Base-by-base conservation (phyloP, 352 stramenopile species). In the Phytophthora fragariae region DNA sequence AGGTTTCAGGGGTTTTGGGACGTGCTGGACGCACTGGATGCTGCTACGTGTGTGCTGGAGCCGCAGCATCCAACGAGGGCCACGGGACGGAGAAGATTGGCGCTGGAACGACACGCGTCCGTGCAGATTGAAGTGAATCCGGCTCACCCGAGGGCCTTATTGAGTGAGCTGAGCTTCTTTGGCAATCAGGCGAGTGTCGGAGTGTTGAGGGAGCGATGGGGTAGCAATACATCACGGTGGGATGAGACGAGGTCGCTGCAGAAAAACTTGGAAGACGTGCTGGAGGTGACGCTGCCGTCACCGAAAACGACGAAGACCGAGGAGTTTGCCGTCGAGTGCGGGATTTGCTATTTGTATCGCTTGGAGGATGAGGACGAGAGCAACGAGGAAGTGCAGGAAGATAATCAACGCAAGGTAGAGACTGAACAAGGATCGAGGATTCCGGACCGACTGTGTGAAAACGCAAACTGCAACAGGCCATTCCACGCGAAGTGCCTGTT, bases 401-500 rank as follows among this genome's bases (percentile, higher is more conserved):
- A n/a, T 8, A 21, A 33, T 19, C 58, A 66, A 47, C n/a, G 17
- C 7, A 61, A 55, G n/a, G 6, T 5, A 46, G 17, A 9, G 19
- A 10, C 12, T 11, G 50, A 77, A 50, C 37, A 52, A 65, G 24
- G 35, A 12, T 70, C 72, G 17, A 71, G 21, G 31, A 92, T 97
- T 55, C 92, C 93, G 2, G 91, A 98, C 58, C 80, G 86, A 47
- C 62, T 97, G 47, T 98, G 92, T 57, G 91, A 97, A 55, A 96
- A 97, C 37, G 19, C 56, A 14, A 93, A 86, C 41, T 98, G 93
- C 76, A 88, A 88, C 57, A 86, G 92, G 0, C 85, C 90, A 29
- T 98, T 97, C 65, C 93, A 98, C 67, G 84, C 91, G 15, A 90
- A 89, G 41, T 98, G 93, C 61, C 78, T 98, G 29, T 91, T 94